Evolutionary conservation across 495 filamentous ascomycete species (phyloP).

Genomic region (Aspergillus conjunctus): DNA sequence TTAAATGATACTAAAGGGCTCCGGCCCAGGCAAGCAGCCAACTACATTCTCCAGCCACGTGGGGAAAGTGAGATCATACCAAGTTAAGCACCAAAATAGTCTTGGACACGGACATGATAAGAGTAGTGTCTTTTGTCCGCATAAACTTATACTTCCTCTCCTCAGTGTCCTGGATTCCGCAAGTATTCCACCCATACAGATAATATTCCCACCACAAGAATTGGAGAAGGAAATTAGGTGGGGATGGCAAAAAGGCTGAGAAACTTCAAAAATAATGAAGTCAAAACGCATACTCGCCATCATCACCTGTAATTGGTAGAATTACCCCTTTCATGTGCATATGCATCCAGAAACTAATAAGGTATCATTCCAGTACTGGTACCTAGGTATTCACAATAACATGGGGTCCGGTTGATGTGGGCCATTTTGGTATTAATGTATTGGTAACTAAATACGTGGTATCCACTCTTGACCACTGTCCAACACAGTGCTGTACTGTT

Average conservation of each 20-base stretch:
- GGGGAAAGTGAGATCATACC: constrained; percentile 22
- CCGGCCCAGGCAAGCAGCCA: constrained; percentile 12
- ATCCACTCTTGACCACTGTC: too few species aligned
- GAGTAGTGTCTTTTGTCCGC: constrained; percentile 5
- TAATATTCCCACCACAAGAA: background rate
- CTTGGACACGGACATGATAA: constrained; percentile 19
- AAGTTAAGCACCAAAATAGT: constrained; percentile 23
- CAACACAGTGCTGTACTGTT: too few species aligned
- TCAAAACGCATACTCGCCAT: constrained; percentile 6
- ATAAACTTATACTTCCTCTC: background rate
- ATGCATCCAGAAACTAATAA: constrained; percentile 10
- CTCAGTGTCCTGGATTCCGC: background rate
- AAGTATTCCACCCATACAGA: background rate
- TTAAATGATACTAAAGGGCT: constrained; percentile 16
- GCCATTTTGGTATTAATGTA: background rate
- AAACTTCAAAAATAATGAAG: background rate
- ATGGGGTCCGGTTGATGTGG: constrained; percentile 21
- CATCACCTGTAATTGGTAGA: constrained; percentile 8
- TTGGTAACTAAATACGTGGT: too few species aligned
- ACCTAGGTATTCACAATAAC: too few species aligned
- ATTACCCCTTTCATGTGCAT: constrained; percentile 29
- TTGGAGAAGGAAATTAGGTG: constrained; percentile 1
- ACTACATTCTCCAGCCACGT: constrained; percentile 23
- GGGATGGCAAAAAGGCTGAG: constrained; percentile 2
- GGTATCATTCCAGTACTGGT: background rate